phyloP scores from a whole-genome alignment of 2,329 filamentous ascomycete genomes.

The Aspergillus flavus region DNA sequence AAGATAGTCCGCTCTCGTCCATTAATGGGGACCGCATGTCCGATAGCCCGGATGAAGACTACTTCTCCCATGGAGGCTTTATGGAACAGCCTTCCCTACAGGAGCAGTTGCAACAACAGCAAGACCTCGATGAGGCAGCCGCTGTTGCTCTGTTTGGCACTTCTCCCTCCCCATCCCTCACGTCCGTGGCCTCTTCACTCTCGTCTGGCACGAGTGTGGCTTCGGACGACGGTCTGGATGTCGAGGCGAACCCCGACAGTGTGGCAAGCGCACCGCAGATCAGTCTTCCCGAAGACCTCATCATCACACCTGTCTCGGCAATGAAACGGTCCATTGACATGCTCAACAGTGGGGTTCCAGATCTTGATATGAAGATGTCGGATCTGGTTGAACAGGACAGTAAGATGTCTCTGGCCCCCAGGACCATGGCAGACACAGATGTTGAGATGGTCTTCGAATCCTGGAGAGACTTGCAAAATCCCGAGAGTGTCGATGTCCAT shows the following conservation, averaged over 20 bases:
- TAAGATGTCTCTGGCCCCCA: constrained; percentile 49
- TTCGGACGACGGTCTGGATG: constrained; percentile 35
- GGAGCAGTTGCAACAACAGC: constrained; percentile 25
- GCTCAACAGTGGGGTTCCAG: constrained; percentile 40
- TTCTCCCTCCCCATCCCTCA: constrained; percentile 46
- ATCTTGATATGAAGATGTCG: constrained; percentile 41
- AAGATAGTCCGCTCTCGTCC: constrained; percentile 35
- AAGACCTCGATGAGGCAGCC: constrained; percentile 38
- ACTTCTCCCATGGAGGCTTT: constrained; percentile 35
- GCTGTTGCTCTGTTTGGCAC: constrained; percentile 42
- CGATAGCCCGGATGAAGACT: constrained; percentile 37
- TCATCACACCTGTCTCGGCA: constrained; percentile 31
- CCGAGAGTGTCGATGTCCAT: constrained; percentile 87
- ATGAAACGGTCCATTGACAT: constrained; percentile 45
- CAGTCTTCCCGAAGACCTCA: constrained; percentile 33
- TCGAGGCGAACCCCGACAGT: constrained; percentile 25
- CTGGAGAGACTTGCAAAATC: constrained; percentile 68
- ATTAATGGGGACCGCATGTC: constrained; percentile 31
- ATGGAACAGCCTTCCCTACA: constrained; percentile 24
- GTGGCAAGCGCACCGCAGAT: constrained; percentile 32
- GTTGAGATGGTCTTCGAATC: constrained; percentile 48
- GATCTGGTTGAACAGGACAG: constrained; percentile 35
- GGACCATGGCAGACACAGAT: constrained; percentile 29
- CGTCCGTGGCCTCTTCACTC: constrained; percentile 44
- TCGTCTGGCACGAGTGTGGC: constrained; percentile 45